Base-by-base conservation (phyloP, 2,329 filamentous ascomycete species). In the Rugonectria rugulosa region DNA sequence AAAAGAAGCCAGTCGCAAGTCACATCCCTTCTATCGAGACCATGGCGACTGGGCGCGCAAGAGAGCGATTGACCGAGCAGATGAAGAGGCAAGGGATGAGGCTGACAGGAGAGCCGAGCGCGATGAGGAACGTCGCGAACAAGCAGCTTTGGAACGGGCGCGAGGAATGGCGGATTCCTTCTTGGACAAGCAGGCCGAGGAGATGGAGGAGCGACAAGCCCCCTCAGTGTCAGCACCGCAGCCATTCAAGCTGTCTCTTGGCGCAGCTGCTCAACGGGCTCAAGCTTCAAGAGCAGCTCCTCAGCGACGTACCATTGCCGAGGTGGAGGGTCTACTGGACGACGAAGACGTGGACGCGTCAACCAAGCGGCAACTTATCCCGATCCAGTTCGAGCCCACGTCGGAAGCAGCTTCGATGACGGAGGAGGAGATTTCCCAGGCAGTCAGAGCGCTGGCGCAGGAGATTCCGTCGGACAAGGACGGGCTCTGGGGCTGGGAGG, bases 271-370 rank as follows among this genome's bases (percentile, higher is more conserved):
- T 0, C 92, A 96, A 72, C 92, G 81, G 65, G 81, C 81, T 0
- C 82, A 85, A 44, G 82, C 82, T 0, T 83, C 84, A 54, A 79
- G 81, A 34, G 76, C 77, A 1, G 80, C 81, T 12, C 77, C 84
- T 0, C 80, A 84, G 54, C 85, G 91, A 56, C 89, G 92, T 57
- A 96, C 92, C 1, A 88, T 96, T 59, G 92, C 92, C 53, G 95
- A 99, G 71, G 91, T 99, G 51, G 95, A 98, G 78, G 92, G 92
- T 26, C 81, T 99, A 1, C 81, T 99, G 62, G 95, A 98, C 76
- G 93, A 98, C 73, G 95, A 98, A 73, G 95, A 98, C 70, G 90
- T 95, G 60, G 85, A 89, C 44, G 78, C 81, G 44, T 82, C 83
- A 19, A 84, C 85, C 5, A 91, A 88, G 74, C 86, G 91, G 7